A percentile compares a stretch with the other conserved stretches of the same genome.
These are phyloP conservation scores for Colletotrichum viniferum DNA, from an alignment of 2,329 filamentous ascomycete species.

Conservation along the genomic window DNA sequence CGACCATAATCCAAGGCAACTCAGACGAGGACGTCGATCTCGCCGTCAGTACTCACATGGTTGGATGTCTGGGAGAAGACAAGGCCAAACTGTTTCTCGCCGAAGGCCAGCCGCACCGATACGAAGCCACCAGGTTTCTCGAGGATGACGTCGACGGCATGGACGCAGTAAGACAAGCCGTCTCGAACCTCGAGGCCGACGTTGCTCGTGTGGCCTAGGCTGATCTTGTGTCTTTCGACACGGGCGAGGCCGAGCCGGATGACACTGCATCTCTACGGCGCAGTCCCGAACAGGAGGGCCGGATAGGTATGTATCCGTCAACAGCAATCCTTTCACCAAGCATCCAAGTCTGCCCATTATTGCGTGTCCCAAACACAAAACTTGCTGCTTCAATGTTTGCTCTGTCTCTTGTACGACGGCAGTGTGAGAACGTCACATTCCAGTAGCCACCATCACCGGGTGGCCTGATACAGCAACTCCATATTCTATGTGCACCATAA, in stretches of 20 bases:
- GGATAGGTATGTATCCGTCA: background rate
- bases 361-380: background rate
- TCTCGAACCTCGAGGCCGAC: slow-evolving; percentile 25
- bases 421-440: background rate
- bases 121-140: slow-evolving; percentile 31
- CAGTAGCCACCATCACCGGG: background rate
- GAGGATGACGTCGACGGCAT: slow-evolving; percentile 33
- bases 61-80: slow-evolving; percentile 26
- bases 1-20: slow-evolving; percentile 37
- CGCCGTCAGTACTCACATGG: slow-evolving; percentile 31
- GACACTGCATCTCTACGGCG: background rate
- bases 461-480: background rate
- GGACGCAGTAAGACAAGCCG: slow-evolving; percentile 28
- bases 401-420: background rate
- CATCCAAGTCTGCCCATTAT: background rate
- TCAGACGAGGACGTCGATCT: slow-evolving; percentile 31
- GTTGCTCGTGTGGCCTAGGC: background rate
- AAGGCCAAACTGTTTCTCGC: slow-evolving; percentile 31
- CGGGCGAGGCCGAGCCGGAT: background rate
- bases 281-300: background rate
- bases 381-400: background rate
- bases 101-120: slow-evolving; percentile 31
- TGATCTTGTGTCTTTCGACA: background rate
- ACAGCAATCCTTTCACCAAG: background rate
- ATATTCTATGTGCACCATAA: background rate